phyloP scores from a whole-genome alignment of 2,329 filamentous ascomycete genomes.

The Arthrobotrys musiformis region DNA sequence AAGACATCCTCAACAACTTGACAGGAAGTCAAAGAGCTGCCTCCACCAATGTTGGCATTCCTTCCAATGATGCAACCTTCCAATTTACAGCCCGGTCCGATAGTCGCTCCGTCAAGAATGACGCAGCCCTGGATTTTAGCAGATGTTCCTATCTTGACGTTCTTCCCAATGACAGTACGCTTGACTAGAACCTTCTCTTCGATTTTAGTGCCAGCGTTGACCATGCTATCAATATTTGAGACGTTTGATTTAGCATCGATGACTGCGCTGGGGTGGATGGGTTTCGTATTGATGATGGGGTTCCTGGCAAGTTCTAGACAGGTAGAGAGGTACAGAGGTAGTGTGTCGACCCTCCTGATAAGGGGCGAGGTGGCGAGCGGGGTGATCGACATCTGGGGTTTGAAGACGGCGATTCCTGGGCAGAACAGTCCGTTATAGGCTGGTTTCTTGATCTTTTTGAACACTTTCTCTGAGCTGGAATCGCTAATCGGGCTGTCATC shows the following conservation, averaged over 20 bases:
- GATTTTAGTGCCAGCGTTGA: constrained; percentile 88
- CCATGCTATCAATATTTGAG: constrained; percentile 80
- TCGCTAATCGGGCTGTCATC: constrained; percentile 22
- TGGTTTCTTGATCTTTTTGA: constrained; percentile 41
- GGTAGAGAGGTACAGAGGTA: constrained; percentile 80
- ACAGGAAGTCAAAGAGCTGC: constrained; percentile 93
- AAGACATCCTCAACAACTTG: constrained; percentile 81
- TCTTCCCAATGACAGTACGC: constrained; percentile 86
- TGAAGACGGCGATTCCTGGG: constrained; percentile 43
- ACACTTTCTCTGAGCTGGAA: constrained; percentile 25
- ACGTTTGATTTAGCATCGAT: constrained; percentile 84
- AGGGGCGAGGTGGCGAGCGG: constrained; percentile 68
- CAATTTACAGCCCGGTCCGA: constrained; percentile 84
- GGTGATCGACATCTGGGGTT: constrained; percentile 49
- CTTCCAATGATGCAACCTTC: constrained; percentile 88
- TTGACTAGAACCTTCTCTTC: constrained; percentile 93
- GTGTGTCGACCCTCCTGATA: constrained; percentile 88
- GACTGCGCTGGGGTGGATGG: constrained; percentile 63
- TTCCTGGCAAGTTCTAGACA: constrained; percentile 85
- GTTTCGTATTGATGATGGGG: constrained; percentile 32
- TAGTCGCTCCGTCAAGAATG: constrained; percentile 88
- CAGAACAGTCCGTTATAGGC: constrained; percentile 43
- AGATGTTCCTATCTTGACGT: constrained; percentile 86
- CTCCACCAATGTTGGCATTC: constrained; percentile 83
- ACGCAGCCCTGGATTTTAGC: constrained; percentile 87